phyloP scores from a whole-genome alignment of 192 early-diverging fungal species.

The Dissophora ornata region DNA sequence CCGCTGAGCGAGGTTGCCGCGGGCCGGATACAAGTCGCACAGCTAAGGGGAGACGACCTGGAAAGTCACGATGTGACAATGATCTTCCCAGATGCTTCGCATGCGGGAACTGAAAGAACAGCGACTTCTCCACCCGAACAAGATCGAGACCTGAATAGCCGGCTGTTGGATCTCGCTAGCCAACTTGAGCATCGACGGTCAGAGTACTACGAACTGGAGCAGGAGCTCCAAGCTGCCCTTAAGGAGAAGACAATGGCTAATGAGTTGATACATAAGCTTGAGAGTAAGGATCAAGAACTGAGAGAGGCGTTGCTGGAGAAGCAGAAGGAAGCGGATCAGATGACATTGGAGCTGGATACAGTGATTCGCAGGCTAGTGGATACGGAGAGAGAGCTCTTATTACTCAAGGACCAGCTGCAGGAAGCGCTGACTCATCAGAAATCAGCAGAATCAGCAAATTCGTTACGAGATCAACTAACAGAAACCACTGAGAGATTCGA shows the following conservation, averaged over 20 bases:
- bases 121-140: too few relatives aligned
- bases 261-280: background rate
- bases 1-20: too few relatives aligned
- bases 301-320: slow-evolving; percentile 9
- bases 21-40: too few relatives aligned
- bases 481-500: background rate
- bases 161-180: too few relatives aligned
- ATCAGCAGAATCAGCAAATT: background rate
- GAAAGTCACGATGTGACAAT: too few relatives aligned
- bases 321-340: slow-evolving; percentile 11
- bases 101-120: too few relatives aligned
- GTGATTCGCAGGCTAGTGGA: background rate
- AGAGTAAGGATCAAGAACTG: background rate
- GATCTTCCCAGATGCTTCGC: too few relatives aligned
- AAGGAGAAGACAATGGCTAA: background rate
- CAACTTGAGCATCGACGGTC: too few relatives aligned
- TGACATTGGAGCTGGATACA: background rate
- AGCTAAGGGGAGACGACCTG: too few relatives aligned
- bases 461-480: slow-evolving; percentile 1
- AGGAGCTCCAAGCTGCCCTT: too few relatives aligned
- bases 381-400: background rate
- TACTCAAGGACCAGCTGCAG: background rate
- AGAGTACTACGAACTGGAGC: too few relatives aligned
- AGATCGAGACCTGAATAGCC: too few relatives aligned
- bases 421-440: background rate